These are phyloP conservation scores for Sporisorium graminicola DNA, from an alignment of 1,284 basidiomycete genomes.

Conservation along the genomic window DNA sequence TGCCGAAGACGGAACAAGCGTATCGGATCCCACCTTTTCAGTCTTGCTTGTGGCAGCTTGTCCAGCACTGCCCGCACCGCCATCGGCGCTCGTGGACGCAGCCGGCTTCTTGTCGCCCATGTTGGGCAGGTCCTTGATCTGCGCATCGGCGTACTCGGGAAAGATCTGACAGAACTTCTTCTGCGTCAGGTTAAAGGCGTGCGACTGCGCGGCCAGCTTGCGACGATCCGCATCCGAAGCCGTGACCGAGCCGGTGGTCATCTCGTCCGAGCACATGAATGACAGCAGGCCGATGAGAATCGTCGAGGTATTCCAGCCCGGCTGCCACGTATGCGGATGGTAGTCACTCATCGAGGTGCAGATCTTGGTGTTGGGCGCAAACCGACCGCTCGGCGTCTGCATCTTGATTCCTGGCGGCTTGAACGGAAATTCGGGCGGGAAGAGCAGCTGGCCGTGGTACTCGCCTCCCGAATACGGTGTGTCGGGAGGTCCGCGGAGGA, in stretches of 20 bases:
- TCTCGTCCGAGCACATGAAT: conserved; percentile 96
- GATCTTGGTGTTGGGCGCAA: conserved; percentile 92
- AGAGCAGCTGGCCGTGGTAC: conserved; percentile 77
- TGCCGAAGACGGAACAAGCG: conserved; percentile 35
- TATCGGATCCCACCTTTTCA: conserved; percentile 48
- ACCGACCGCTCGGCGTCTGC: conserved; percentile 92
- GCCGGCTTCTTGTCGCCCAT: conserved; percentile 57
- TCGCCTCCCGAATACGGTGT: conserved; percentile 92
- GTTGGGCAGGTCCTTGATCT: conserved; percentile 62
- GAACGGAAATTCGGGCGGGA: conserved; percentile 79
- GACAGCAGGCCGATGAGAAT: conserved; percentile 94
- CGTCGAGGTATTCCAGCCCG: conserved; percentile 91
- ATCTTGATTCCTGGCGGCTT: conserved; percentile 90
- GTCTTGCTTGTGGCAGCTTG: conserved; percentile 15
- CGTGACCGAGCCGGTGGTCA: conserved; percentile 91
- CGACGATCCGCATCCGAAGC: conserved; percentile 84
- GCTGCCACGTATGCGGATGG: conserved; percentile 88
- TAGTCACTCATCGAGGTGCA: conserved; percentile 73
- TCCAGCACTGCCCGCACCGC: conserved; percentile 2
- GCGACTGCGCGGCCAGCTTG: conserved; percentile 81
- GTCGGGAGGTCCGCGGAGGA: conserved; percentile 86
- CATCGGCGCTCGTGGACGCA: background rate
- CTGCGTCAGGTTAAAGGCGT: conserved; percentile 84
- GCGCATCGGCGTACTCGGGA: conserved; percentile 55
- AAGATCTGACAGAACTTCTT: conserved; percentile 76